Percentiles rank a stretch among this genome's conserved stretches.
Conservation (phyloP, 306 rosid species). For the Citrullus colocynthis region DNA sequence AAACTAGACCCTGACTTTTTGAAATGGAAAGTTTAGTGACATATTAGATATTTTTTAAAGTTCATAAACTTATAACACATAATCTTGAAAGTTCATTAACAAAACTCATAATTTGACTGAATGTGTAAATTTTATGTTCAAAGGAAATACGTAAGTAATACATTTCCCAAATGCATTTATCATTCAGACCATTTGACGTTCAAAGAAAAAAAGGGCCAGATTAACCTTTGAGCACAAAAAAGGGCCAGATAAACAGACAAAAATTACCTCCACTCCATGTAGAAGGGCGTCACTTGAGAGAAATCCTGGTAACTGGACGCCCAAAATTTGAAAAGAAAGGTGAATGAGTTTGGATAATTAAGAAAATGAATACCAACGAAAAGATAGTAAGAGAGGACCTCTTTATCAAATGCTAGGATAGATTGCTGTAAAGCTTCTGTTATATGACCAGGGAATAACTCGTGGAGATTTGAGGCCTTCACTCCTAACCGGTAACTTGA, state of each 20-base stretch:
- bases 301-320: conserved; percentile 80
- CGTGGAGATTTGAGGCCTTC: conserved; percentile 70
- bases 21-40: background rate
- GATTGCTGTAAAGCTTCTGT: conserved; percentile 73
- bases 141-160: background rate
- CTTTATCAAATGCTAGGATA: conserved; percentile 53
- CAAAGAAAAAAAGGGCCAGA: background rate
- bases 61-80: background rate
- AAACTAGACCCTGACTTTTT: background rate
- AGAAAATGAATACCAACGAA: background rate
- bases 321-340: conserved; percentile 13
- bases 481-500: conserved; percentile 98
- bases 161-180: background rate
- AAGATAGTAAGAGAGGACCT: conserved; percentile 36
- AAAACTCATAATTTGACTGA: background rate
- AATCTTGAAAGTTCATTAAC: background rate
- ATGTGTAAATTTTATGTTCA: background rate
- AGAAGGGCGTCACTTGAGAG: conserved; percentile 80
- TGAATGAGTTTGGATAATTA: background rate
- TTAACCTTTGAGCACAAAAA: background rate
- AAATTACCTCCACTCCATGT: conserved; percentile 90
- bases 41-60: background rate
- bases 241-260: background rate
- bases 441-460: conserved; percentile 52
- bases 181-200: background rate